Evolutionary conservation across 2,329 filamentous ascomycete genomes (phyloP), one percentile per base, ranked within the genome.

Genomic region (Penicillium janthinellum): DNA sequence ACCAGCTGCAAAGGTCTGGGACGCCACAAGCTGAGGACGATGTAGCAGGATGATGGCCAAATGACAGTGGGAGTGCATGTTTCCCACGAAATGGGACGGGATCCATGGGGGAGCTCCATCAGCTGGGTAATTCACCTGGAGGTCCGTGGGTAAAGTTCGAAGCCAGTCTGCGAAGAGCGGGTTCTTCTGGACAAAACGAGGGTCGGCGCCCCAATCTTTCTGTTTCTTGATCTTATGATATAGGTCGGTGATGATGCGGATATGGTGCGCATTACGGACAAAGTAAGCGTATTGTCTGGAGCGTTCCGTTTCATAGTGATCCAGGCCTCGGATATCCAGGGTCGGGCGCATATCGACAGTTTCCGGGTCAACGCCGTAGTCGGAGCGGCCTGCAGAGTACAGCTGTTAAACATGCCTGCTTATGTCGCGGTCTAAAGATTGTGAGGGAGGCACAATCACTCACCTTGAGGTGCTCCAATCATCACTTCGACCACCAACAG

Each of bases 391-490:
- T 92, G 52, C 7, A 42, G 15, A 39, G 22, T 8, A n/a, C 15
- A 28, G 60, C 54, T 74, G 63, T 47, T 31, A 47, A n/a, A 28
- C 17, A 48, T n/a, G 48, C 38, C 37, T 28, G 28, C 25, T 28
- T 6, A 12, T 2, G 15, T 34, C 1, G n/a, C 5, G 20, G 20
- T 45, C 11, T 11, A 7, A 3, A 48, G 1, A n/a, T 8, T n/a
- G 54, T 22, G 52, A 22, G 31, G 42, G 22, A 54, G 37, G 14
- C 39, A 25, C 22, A 34, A 31, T 8, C 1, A 64, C 75, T 61
- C 80, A 92, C 93, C 94, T 87, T 98, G 93, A 3, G 94, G 91
- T 20, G 90, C 92, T 57, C 94, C 94, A 67, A 97, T 88, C 90
- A 98, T 96, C 44, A 93, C 84, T 77, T 98, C 94, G 63, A 92